Conservation (phyloP, 2,329 filamentous ascomycete genomes). For the Sporothrix pseudoabietina region DNA sequence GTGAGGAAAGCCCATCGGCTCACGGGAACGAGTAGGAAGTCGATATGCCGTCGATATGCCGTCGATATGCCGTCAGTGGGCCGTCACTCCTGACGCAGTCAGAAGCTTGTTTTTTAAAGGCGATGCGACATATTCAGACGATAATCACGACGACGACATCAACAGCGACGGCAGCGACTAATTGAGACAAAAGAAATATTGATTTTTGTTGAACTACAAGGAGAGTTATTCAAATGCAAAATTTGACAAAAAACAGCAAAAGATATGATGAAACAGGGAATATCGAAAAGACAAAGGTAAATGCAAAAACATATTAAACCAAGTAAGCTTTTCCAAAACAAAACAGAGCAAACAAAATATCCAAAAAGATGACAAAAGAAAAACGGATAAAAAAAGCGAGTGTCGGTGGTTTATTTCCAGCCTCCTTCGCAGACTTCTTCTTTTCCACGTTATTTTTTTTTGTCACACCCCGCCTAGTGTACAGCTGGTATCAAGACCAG, state of each 20-base stretch:
- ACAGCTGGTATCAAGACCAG: constrained; percentile 31
- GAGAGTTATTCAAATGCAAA: background rate
- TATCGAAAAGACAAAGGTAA: background rate
- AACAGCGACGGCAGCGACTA: too few relatives aligned
- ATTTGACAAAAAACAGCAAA: background rate
- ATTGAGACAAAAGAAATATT: background rate
- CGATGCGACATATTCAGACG: background rate
- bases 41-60: background rate
- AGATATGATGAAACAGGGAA: constrained; percentile 3
- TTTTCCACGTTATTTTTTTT: background rate
- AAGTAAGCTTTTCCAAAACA: constrained; percentile 12
- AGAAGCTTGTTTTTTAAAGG: background rate
- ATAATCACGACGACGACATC: background rate
- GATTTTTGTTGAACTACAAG: background rate
- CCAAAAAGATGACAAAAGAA: background rate
- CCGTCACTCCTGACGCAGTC: background rate
- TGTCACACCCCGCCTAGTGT: constrained; percentile 15
- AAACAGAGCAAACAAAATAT: constrained; percentile 20
- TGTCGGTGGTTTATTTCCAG: background rate
- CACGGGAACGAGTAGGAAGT: constrained; percentile 1
- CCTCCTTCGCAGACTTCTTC: background rate
- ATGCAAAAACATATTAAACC: background rate
- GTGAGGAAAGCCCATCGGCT: background rate
- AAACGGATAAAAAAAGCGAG: constrained; percentile 5
- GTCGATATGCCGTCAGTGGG: background rate